A percentile compares a stretch with the other conserved stretches of the same genome.
These are phyloP conservation scores for Erigeron canadensis DNA, from an alignment of 129 eudicot species.

Conservation along the genomic window DNA sequence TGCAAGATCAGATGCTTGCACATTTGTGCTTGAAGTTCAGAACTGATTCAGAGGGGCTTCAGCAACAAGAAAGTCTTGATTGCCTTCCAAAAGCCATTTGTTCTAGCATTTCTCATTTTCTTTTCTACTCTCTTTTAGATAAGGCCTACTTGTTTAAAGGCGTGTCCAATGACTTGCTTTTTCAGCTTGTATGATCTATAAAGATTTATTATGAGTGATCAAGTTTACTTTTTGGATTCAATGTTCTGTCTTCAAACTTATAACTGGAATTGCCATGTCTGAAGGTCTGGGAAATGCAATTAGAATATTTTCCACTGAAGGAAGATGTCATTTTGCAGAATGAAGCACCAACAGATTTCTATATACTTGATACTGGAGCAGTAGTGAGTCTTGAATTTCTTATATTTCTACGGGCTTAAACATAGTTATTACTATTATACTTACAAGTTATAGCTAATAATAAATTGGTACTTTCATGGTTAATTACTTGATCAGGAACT, in stretches of 20 bases:
- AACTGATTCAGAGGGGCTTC: constrained; percentile 93
- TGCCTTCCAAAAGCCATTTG: constrained; percentile 97
- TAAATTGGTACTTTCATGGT: constrained; percentile 9
- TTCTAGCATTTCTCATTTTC: constrained; percentile 87
- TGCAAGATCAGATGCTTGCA: constrained; percentile 98
- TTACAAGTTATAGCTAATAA: too few relatives aligned
- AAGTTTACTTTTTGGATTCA: neutral
- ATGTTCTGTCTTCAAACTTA: neutral
- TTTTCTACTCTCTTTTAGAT: constrained; percentile 75
- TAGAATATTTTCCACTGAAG: constrained; percentile 91
- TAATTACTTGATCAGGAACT: constrained; percentile 58
- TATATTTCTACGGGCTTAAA: neutral
- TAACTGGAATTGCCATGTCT: constrained; percentile 13
- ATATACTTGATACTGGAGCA: constrained; percentile 84
- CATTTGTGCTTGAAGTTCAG: constrained; percentile 85
- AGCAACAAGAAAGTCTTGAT: constrained; percentile 92
- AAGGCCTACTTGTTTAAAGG: constrained; percentile 81
- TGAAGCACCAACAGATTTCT: constrained; percentile 96
- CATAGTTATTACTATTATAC: neutral
- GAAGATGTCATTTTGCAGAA: constrained; percentile 97
- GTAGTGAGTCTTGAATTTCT: constrained; percentile 46
- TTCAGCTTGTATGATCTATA: constrained; percentile 67
- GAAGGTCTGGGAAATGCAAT: constrained; percentile 97
- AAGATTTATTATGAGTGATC: neutral
- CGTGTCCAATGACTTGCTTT: constrained; percentile 83